Percentiles rank a stretch among this genome's conserved stretches.
phyloP scores from a whole-genome alignment of 306 rosid genomes.

The Cucumis melo region DNA sequence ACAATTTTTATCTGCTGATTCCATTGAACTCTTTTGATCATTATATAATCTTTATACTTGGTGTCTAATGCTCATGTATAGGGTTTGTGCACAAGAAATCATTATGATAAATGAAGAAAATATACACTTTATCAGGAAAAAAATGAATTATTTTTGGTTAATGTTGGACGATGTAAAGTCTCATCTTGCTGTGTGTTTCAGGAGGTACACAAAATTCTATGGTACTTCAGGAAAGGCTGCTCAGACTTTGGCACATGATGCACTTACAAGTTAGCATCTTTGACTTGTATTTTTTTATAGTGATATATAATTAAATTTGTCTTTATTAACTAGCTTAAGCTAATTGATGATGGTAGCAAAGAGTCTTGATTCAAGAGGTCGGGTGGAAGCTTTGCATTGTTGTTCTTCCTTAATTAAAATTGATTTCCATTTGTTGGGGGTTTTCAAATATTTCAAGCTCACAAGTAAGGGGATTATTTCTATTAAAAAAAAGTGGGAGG shows the following conservation, averaged over 20 bases:
- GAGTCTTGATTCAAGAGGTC: too few species aligned
- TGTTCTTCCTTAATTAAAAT: too few species aligned
- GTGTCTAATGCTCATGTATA: not conserved
- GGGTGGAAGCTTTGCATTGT: too few species aligned
- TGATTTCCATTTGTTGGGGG: too few species aligned
- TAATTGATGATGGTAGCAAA: too few species aligned
- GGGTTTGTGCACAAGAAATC: not conserved
- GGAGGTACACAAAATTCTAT: constrained; percentile 94
- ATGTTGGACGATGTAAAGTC: not conserved
- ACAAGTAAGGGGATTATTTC: too few species aligned
- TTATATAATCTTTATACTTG: not conserved
- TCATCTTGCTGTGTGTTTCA: constrained; percentile 25
- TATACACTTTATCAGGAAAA: not conserved
- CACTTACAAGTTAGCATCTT: constrained; percentile 59
- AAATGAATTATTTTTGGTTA: not conserved
- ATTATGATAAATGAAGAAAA: not conserved
- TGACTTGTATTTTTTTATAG: not conserved
- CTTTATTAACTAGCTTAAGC: too few species aligned
- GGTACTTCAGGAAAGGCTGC: constrained; percentile 93
- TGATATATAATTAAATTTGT: too few species aligned
- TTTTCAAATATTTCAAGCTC: too few species aligned
- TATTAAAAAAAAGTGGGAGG: too few species aligned
- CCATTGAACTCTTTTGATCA: not conserved
- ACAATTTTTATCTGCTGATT: not conserved
- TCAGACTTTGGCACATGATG: constrained; percentile 72